Evolutionary conservation across 345 rosid species (phyloP).

Genomic region (sweet orange (Citrus sinensis)): DVS_A1.0 CM039163.1:45238501-45239000

Average conservation of each 20-base stretch:
- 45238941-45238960: constrained; percentile 86
- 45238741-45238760: background rate
- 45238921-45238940: constrained; percentile 85
- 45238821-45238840: constrained; percentile 68
- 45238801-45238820: constrained; percentile 81
- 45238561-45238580: too few species aligned
- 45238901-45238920: constrained; percentile 83
- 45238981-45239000: constrained; percentile 68
- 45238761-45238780: constrained; percentile 87
- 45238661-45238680: too few species aligned
- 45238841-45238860: constrained; percentile 77
- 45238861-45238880: constrained; percentile 88
- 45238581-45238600: too few species aligned
- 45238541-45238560: too few species aligned
- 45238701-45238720: background rate
- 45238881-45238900: constrained; percentile 45
- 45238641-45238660: too few species aligned
- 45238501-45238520: too few species aligned
- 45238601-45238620: too few species aligned
- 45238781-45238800: constrained; percentile 76
- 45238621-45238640: too few species aligned
- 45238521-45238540: too few species aligned
- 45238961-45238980: constrained; percentile 72
- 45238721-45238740: constrained; percentile 17
- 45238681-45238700: too few species aligned